Evolutionary conservation across 495 filamentous ascomycete genomes (phyloP).

Genomic region (Achaetomiella virescens): DNA sequence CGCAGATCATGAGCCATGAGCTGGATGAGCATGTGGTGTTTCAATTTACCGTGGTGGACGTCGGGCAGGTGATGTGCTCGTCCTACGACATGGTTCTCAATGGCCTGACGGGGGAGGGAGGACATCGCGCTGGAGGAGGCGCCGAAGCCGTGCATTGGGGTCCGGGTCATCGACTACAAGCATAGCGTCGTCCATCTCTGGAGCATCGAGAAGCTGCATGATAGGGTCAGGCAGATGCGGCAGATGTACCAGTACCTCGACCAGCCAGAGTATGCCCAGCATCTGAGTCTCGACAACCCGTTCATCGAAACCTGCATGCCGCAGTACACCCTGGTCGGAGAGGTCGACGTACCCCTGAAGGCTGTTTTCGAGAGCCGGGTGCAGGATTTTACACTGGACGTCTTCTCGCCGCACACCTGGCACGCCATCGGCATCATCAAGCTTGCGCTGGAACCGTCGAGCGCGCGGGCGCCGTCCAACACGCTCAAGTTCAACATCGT

Average conservation of each 20-base stretch:
- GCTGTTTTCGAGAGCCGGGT: constrained; percentile 94
- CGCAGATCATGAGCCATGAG: constrained; percentile 95
- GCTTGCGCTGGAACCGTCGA: constrained; percentile 87
- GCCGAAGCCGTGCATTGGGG: constrained; percentile 82
- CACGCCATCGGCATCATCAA: constrained; percentile 84
- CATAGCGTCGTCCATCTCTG: constrained; percentile 83
- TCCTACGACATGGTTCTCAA: constrained; percentile 95
- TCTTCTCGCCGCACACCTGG: constrained; percentile 86
- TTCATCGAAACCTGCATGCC: constrained; percentile 87
- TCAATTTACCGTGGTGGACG: constrained; percentile 86
- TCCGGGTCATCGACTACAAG: constrained; percentile 89
- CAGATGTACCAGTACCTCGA: constrained; percentile 95
- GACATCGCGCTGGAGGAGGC: constrained; percentile 75
- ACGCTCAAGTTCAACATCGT: constrained; percentile 98
- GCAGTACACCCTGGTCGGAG: constrained; percentile 86
- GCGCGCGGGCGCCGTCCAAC: constrained; percentile 82
- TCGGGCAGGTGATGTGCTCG: constrained; percentile 81
- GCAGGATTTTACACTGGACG: constrained; percentile 87
- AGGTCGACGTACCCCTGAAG: constrained; percentile 86
- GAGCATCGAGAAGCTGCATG: constrained; percentile 88
- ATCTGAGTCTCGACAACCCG: constrained; percentile 71
- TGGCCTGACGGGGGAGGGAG: constrained; percentile 80
- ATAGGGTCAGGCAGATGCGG: constrained; percentile 82
- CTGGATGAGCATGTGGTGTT: constrained; percentile 93
- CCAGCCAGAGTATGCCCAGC: constrained; percentile 85